Base-by-base conservation (phyloP, 768 basidiomycete species). In the Kockovaella imperatae region DNA sequence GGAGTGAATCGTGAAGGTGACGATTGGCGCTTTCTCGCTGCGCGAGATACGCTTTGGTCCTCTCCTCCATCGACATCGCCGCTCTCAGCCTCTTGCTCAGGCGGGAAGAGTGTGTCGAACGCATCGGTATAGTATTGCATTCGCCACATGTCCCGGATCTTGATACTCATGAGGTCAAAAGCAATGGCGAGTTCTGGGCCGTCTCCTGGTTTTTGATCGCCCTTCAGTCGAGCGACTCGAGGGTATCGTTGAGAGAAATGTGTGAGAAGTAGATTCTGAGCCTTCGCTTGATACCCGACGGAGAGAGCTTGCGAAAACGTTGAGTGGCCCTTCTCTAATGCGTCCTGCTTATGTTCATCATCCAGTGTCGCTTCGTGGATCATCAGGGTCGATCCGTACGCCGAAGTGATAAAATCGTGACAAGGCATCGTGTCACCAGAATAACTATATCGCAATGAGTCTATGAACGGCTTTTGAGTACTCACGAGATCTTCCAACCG, bases 161-260 rank as follows among this genome's bases (percentile, higher is more conserved):
- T 78, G 47, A 93, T 70, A 11, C 80, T 77, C 47, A 81, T 76
- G 56, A 83, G 78, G 67, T 96, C 93, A 62, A 93, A 85, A 3
- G 88, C 88, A 21, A 88, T 74, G 1, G 81, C 84, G 5, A 93
- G 64, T 5, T 76, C 69, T 0, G 81, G 79, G 10, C 47, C 47
- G n/a, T 17, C 14, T 10, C 32, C 39, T 15, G 23, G 42, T n/a
- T 13, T 29, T 23, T 50, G 72, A 24, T 50, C 57, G 41, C 15
- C 60, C 21, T 52, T 41, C 50, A 17, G n/a, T 20, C 18, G 29
- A 30, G 35, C 34, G 65, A 91, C 75, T 58, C 86, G 88, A 15
- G 91, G 88, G 70, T 93, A 91, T 24, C 90, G 82, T 32, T 86
- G 86, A 8, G 90, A 95, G 73, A 96, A 96, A 68, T 96, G 91